Base-by-base conservation (phyloP, 1,284 basidiomycete species). In the Cerioporus squamosus region DNA sequence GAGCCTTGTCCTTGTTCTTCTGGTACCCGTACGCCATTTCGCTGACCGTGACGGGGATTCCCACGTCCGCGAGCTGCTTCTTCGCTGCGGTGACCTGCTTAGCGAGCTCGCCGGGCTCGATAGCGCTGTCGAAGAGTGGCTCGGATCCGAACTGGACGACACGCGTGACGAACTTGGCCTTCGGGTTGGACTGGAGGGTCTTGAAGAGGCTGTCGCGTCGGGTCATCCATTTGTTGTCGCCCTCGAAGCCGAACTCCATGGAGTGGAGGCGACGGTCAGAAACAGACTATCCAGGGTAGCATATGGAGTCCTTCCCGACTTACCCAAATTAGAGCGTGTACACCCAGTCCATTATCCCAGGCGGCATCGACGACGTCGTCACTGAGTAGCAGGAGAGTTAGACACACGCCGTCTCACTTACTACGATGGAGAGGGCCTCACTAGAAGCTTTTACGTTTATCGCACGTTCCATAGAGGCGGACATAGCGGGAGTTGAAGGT, bases 261-360 rank as follows among this genome's bases (percentile, higher is more conserved):
- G 26, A 36, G 33, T 10, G 5, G 10, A 29, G 60, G 14, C 22
- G 22, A 12, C 10, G 8, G 44, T 26, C 22, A 26, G 26, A 29
- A 9, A 29, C 9, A 5, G 26, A 5, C 2, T 7, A 26, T 5
- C 9, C 22, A 45, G 0, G 6, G 8, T 14, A 17, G 22, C 8
- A 20, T n/a, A 29, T 23, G 20, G 22, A 44, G 17, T 46, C 7
- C 2, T 29, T n/a, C n/a, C n/a, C 44, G 23, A 17, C n/a, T 10
- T 18, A 87, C 87, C 89, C 88, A 93, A 56, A 92, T 83, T 15
- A 92, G 74, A 22, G 87, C 85, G 62, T 91, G 88, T 4, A 93
- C 82, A 33, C 91, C 90, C 20, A 93, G 71, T 4, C 83, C 79
- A 42, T 84, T 83, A 15, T 77, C 72, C 86, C 88, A 91, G 4